These are phyloP conservation scores for Epicoccum nigrum DNA, from an alignment of 2,329 filamentous ascomycete genomes.

Conservation along the genomic window DNA sequence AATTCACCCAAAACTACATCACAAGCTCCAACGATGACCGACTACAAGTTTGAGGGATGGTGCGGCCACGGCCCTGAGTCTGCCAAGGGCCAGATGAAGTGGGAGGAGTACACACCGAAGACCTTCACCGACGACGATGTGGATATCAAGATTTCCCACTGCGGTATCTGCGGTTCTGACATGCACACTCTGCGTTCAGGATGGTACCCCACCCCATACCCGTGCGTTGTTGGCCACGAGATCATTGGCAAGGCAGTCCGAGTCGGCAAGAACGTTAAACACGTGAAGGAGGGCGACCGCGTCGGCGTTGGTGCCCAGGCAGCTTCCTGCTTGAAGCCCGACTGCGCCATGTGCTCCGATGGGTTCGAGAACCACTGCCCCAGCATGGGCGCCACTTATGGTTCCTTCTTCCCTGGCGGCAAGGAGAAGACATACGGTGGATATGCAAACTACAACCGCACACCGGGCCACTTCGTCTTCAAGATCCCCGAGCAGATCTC, in stretches of 20 bases:
- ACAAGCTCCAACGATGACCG: constrained; percentile 21
- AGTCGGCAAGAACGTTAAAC: constrained; percentile 53
- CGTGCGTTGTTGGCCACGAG: constrained; percentile 53
- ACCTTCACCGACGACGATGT: constrained; percentile 70
- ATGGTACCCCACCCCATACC: constrained; percentile 43
- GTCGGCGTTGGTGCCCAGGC: constrained; percentile 59
- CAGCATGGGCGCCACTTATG: constrained; percentile 51
- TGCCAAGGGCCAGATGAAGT: constrained; percentile 61
- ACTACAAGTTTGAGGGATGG: constrained; percentile 59
- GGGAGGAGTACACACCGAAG: constrained; percentile 55
- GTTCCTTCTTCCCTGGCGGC: constrained; percentile 56
- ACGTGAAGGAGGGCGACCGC: constrained; percentile 66
- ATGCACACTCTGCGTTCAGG: constrained; percentile 46
- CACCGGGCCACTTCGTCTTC: constrained; percentile 74
- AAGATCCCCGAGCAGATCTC: constrained; percentile 77
- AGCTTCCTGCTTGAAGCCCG: constrained; percentile 52
- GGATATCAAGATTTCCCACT: constrained; percentile 49
- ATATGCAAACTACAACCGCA: constrained; percentile 69
- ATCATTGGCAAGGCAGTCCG: constrained; percentile 49
- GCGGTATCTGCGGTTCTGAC: constrained; percentile 46
- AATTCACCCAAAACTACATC: neutral
- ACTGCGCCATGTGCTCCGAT: constrained; percentile 55
- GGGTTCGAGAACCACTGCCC: constrained; percentile 58
- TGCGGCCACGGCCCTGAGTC: constrained; percentile 58
- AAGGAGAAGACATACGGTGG: constrained; percentile 67